Evolutionary conservation across 192 early-diverging fungal species (phyloP).

Genomic region (Podila horticola): DNA sequence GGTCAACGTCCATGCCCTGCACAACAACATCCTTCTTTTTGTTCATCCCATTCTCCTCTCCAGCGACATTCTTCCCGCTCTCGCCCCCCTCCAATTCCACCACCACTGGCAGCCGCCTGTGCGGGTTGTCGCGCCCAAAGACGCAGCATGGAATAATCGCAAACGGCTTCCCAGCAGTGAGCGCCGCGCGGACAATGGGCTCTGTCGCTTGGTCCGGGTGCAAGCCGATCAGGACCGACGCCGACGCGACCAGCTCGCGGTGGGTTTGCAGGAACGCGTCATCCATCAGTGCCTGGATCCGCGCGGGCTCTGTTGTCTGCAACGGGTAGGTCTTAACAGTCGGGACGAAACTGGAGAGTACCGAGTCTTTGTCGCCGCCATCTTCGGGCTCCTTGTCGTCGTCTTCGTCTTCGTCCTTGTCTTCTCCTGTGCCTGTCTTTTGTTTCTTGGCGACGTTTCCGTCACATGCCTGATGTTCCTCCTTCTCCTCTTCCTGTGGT

Average conservation of each 20-base stretch:
- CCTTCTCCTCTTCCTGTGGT: background rate
- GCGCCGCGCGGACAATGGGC: slow-evolving; percentile 62
- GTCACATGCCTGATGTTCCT: background rate
- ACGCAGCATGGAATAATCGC: slow-evolving; percentile 70
- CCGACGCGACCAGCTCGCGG: slow-evolving; percentile 21
- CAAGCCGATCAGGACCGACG: slow-evolving; percentile 62
- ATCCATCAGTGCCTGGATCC: slow-evolving; percentile 48
- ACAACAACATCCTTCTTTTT: background rate
- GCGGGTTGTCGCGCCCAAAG: slow-evolving; percentile 61
- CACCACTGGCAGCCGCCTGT: slow-evolving; percentile 45
- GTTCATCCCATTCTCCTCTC: no score
- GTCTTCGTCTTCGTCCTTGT: slow-evolving; percentile 7
- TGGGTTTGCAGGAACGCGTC: slow-evolving; percentile 43
- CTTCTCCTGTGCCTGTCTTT: background rate
- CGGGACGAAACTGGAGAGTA: slow-evolving; percentile 18
- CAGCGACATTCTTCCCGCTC: no score
- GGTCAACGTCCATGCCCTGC: background rate
- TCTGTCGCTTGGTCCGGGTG: slow-evolving; percentile 73
- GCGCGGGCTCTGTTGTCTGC: slow-evolving; percentile 35
- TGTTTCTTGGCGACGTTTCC: background rate
- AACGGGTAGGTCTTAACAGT: slow-evolving; percentile 21
- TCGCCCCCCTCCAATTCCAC: no score
- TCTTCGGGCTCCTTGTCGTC: slow-evolving; percentile 26
- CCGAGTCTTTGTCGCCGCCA: background rate
- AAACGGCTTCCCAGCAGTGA: slow-evolving; percentile 59